phyloP scores from a whole-genome alignment of 2,329 filamentous ascomycete species.

The Trichoderma gracile region DNA sequence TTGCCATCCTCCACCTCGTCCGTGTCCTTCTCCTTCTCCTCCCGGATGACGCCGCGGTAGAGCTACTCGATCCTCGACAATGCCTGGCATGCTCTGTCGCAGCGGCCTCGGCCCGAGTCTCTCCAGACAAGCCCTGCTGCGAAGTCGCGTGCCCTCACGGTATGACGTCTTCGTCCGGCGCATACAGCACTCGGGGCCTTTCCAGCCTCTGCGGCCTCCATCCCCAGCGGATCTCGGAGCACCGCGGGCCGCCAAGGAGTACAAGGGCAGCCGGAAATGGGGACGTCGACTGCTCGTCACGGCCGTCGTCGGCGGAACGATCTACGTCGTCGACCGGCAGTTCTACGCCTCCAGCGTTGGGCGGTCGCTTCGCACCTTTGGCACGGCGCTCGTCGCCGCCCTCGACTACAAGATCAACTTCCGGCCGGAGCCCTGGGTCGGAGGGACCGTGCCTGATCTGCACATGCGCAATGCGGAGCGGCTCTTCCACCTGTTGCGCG shows the following conservation, averaged over 20 bases:
- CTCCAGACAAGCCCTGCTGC: slow-evolving; percentile 28
- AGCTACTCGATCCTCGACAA: slow-evolving; percentile 22
- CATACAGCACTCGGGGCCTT: slow-evolving; percentile 46
- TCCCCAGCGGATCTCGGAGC: slow-evolving; percentile 76
- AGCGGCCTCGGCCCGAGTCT: slow-evolving; percentile 35
- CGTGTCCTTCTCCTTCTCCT: not conserved
- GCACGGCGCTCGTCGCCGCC: slow-evolving; percentile 75
- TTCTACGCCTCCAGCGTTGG: slow-evolving; percentile 77
- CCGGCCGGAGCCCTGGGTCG: slow-evolving; percentile 71
- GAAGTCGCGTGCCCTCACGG: slow-evolving; percentile 28
- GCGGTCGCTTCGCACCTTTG: slow-evolving; percentile 80
- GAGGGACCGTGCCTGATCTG: slow-evolving; percentile 71
- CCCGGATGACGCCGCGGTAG: slow-evolving; percentile 25
- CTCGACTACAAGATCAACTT: slow-evolving; percentile 98
- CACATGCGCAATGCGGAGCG: slow-evolving; percentile 83
- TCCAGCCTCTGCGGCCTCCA: slow-evolving; percentile 71
- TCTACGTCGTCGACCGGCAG: slow-evolving; percentile 70
- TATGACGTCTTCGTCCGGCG: slow-evolving; percentile 30
- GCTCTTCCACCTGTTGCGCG: slow-evolving; percentile 75
- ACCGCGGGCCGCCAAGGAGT: slow-evolving; percentile 69
- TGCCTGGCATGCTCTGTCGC: slow-evolving; percentile 36
- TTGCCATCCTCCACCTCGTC: not conserved
- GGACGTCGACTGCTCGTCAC: slow-evolving; percentile 69
- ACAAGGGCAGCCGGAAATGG: slow-evolving; percentile 71
- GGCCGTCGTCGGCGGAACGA: slow-evolving; percentile 57